Base-by-base conservation (phyloP, 2,329 filamentous ascomycete genomes). In the Fusarium marasasianum region DNA sequence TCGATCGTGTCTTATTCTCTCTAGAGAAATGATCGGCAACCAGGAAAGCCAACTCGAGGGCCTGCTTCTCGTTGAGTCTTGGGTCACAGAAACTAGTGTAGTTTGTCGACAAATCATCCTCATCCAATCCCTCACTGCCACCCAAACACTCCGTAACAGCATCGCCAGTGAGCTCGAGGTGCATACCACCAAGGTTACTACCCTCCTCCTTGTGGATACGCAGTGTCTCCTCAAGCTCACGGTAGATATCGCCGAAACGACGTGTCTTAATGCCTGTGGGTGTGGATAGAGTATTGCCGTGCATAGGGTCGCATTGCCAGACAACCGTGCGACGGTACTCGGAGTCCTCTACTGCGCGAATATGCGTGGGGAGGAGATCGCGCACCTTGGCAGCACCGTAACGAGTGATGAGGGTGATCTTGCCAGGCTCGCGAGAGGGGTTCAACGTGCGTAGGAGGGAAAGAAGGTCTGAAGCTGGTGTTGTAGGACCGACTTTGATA, bases 291-390 rank as follows among this genome's bases (percentile, higher is more conserved):
- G 91, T 92, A 83, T 93, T 93, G 72, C 96, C 96, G 84, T 99
- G 96, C 96, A 99, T 99, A 29, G 96, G 96, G 83, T 99, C 96
- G 84, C 96, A 98, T 85, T 98, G 96, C 96, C 96, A 98, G 77
- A 98, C 94, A 8, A 97, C 94, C 29, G 83, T 84, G 57, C 86
- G 82, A 53, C 82, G 82, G 82, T 90, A 91, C 83, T 91, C 94
- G 65, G 93, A 95, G 77, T 88, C 88, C 82, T 96, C 93, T 33
- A 99, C 96, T 43, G 94, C 94, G 76, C 93, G 91, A 81, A 99
- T 98, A 83, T 98, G 96, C 14, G 86, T 87, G 0, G 95, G 94
- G 2, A 99, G 89, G 72, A 97, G 90, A 10, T 88, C 83, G 56
- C 90, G 86, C 47, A 99, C 94, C 76, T 93, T 93, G 47, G 86